Conservation (phyloP, 257 asterid genomes). For the Capsicum chinense region DNA sequence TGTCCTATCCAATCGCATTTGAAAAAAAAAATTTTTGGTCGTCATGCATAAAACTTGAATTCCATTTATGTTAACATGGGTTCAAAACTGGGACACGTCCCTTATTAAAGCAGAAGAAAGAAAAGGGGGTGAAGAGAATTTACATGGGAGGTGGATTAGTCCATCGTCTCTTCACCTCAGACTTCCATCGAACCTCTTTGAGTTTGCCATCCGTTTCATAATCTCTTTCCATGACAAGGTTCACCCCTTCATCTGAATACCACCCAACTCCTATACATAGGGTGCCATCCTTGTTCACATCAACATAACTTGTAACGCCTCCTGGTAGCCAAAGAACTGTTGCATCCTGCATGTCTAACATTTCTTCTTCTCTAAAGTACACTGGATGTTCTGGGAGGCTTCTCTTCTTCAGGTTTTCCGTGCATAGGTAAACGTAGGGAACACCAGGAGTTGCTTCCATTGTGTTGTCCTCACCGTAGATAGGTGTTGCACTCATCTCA, state of each 20-base stretch:
- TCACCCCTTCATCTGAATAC: slow-evolving; percentile 92
- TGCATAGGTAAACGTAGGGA: slow-evolving; percentile 84
- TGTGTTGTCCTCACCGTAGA: slow-evolving; percentile 58
- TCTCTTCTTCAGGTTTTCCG: slow-evolving; percentile 81
- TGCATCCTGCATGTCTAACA: slow-evolving; percentile 86
- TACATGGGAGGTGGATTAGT: slow-evolving; percentile 86
- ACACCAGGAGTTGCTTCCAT: slow-evolving; percentile 44
- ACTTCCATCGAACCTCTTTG: slow-evolving; percentile 84
- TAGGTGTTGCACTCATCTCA: slow-evolving; percentile 91
- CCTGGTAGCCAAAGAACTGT: slow-evolving; percentile 93
- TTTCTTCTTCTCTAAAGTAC: slow-evolving; percentile 87
- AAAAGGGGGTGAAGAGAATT: slow-evolving; percentile 24
- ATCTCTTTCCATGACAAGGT: slow-evolving; percentile 96
- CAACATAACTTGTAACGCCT: slow-evolving; percentile 89
- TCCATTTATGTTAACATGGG: slow-evolving; percentile 18
- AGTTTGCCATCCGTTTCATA: slow-evolving; percentile 94
- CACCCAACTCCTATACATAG: slow-evolving; percentile 96
- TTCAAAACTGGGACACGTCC: not conserved
- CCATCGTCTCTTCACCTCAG: slow-evolving; percentile 99
- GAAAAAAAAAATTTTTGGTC: not conserved
- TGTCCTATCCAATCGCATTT: not conserved
- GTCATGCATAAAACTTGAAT: not conserved
- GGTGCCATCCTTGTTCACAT: slow-evolving; percentile 83
- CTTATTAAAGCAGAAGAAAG: not conserved
- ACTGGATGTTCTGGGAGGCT: slow-evolving; percentile 69